Evolutionary conservation across 192 early-diverging fungal species (phyloP), one percentile per base, ranked within the genome.

Genomic region (Rhizophlyctis rosea): DNA sequence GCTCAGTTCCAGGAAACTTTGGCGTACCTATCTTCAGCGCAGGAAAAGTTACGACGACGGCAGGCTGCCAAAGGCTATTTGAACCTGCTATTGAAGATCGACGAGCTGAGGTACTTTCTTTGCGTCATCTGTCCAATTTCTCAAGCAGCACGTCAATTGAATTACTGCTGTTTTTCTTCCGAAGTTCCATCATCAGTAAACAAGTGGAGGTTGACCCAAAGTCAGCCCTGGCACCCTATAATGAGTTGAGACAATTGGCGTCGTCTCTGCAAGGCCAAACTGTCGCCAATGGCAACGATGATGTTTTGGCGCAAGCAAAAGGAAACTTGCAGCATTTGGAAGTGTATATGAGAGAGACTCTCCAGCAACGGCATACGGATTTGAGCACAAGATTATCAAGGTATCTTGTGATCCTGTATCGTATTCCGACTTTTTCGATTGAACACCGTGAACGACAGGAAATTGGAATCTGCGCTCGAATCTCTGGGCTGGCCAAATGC

Each of bases 401-500:
- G 64, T 64, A 54, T n/a, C 35, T 1, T 51, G n/a, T 13, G 13
- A 4, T 28, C 3, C 28, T 23, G 36, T 47, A 31, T 5, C n/a
- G 7, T 60, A 25, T 18, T 7, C 5, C 5, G 27, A n/a, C 27
- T 57, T 33, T 34, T 5, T 7, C 28, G 29, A 11, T 44, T 44
- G 39, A 13, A 44, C 18, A 44, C 18, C 39, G 39, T 18, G 39
- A 7, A 7, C 18, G 18, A 13, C 18, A 67, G 65, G 23, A 68
- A 68, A 33, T 49, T 68, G 39, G 59, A 68, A 51, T 33, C 54
- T 11, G 34, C 35, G 14, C 59, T 68, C 23, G 59, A 61, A 9
- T 21, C 53, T 5, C 57, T 68, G 7, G 67, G 54, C 50, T 68
- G 67, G 67, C 67, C 67, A 25, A 62, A 61, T 4, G 33, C 67